These are phyloP conservation scores for Mycena galopus DNA, from an alignment of 768 basidiomycete genomes.

Conservation along the genomic window DNA sequence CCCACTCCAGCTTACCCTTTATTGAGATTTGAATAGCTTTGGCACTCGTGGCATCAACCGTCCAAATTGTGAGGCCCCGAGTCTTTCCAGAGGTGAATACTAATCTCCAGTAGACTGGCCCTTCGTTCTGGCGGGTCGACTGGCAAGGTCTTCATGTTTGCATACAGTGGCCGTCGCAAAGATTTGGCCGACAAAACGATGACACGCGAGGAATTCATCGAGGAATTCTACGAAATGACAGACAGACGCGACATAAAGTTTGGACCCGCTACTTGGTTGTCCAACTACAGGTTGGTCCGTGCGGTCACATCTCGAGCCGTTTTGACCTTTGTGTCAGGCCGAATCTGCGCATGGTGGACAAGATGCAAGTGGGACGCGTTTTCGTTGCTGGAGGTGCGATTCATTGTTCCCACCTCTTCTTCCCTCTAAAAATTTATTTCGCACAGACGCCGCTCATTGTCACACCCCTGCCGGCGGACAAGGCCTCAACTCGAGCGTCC, in stretches of 20 bases:
- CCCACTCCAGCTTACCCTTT: too few species aligned
- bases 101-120: not conserved
- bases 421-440: not conserved
- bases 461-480: conserved; percentile 61
- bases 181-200: conserved; percentile 11
- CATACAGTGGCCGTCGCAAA: not conserved
- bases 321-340: conserved; percentile 45
- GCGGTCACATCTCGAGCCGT: not conserved
- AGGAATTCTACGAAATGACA: conserved; percentile 44
- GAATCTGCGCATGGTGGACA: conserved; percentile 64
- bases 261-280: conserved; percentile 42
- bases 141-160: conserved; percentile 15
- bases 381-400: conserved; percentile 62
- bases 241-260: conserved; percentile 49
- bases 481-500: conserved; percentile 53
- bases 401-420: not conserved
- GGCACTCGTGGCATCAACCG: too few species aligned
- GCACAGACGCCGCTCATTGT: conserved; percentile 62
- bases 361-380: conserved; percentile 56
- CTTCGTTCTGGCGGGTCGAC: not conserved
- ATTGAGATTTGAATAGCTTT: too few species aligned
- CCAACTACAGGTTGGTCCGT: conserved; percentile 44
- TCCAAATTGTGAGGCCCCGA: too few species aligned
- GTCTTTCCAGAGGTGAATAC: too few species aligned
- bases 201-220: conserved; percentile 43